phyloP scores from a whole-genome alignment of 2,329 filamentous ascomycete genomes.

The Hymenoscyphus salicellus region DNA sequence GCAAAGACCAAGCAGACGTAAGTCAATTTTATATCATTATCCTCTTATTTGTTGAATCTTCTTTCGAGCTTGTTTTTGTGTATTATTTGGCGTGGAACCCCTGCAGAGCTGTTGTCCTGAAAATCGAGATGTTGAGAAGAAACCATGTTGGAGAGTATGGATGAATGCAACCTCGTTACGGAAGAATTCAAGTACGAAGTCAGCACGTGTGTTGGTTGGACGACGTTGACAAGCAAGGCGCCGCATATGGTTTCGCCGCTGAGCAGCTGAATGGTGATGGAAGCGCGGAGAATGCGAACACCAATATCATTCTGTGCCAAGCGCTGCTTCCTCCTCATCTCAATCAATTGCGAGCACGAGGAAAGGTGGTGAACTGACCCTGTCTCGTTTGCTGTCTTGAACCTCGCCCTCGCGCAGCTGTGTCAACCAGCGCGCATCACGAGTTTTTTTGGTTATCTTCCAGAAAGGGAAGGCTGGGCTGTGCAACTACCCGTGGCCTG shows the following conservation, averaged over 20 bases:
- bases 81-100: not conserved
- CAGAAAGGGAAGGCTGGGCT: not conserved
- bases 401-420: not conserved
- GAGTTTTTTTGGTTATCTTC: not conserved
- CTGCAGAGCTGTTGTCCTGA: not conserved
- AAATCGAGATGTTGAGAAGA: not conserved
- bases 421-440: not conserved
- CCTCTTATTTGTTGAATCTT: not conserved
- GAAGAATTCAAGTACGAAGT: not conserved
- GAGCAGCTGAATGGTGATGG: conserved; percentile 8
- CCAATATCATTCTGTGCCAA: conserved; percentile 4
- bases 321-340: conserved; percentile 7
- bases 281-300: conserved; percentile 1
- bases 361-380: not conserved
- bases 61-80: not conserved
- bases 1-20: conserved; percentile 4
- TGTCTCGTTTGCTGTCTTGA: not conserved
- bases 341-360: conserved; percentile 2
- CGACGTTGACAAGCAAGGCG: conserved; percentile 1
- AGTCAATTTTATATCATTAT: conserved; percentile 5
- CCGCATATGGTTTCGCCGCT: not conserved
- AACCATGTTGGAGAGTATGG: not conserved
- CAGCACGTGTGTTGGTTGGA: conserved; percentile 15
- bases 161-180: conserved; percentile 2
- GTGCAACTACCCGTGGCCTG: conserved; percentile 3